Evolutionary conservation across 2,329 filamentous ascomycete genomes (phyloP).

Genomic region (Penicillium palitans): DNA sequence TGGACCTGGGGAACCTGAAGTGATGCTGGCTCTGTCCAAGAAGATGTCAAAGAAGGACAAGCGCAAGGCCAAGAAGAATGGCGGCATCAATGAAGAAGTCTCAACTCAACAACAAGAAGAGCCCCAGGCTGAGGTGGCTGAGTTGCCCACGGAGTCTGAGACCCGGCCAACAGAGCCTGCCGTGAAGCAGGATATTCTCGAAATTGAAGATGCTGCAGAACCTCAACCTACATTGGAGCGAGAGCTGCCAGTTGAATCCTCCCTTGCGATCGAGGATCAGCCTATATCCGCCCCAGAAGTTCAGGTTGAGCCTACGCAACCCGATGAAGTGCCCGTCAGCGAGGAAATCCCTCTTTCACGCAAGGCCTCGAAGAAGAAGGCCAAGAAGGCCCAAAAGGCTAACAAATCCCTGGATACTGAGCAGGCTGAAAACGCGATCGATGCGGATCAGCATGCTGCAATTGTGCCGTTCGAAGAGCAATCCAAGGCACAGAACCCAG

Average conservation of each 20-base stretch:
- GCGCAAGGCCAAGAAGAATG: constrained; percentile 25
- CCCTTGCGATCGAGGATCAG: neutral
- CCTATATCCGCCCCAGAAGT: constrained; percentile 5
- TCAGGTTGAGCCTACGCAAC: neutral
- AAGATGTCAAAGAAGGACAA: constrained; percentile 29
- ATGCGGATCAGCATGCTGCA: neutral
- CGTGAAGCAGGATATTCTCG: neutral
- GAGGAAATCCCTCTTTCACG: constrained; percentile 12
- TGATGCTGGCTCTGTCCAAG: constrained; percentile 9
- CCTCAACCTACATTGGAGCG: neutral
- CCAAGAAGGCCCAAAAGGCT: constrained; percentile 33
- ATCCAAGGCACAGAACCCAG: constrained; percentile 2
- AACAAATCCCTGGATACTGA: constrained; percentile 10
- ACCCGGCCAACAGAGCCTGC: neutral
- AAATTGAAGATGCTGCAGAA: constrained; percentile 1
- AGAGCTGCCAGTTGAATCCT: neutral
- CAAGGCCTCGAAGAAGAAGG: constrained; percentile 37
- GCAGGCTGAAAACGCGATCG: constrained; percentile 1
- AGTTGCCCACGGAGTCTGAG: neutral
- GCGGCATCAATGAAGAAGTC: constrained; percentile 2
- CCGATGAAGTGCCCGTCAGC: constrained; percentile 11
- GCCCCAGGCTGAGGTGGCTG: neutral
- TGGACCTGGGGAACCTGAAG: constrained; percentile 2
- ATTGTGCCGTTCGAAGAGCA: constrained; percentile 6
- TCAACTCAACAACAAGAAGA: neutral